These are phyloP conservation scores for Globisporangium echinulatum DNA, from an alignment of 352 stramenopile genomes.

Conservation along the genomic window DNA sequence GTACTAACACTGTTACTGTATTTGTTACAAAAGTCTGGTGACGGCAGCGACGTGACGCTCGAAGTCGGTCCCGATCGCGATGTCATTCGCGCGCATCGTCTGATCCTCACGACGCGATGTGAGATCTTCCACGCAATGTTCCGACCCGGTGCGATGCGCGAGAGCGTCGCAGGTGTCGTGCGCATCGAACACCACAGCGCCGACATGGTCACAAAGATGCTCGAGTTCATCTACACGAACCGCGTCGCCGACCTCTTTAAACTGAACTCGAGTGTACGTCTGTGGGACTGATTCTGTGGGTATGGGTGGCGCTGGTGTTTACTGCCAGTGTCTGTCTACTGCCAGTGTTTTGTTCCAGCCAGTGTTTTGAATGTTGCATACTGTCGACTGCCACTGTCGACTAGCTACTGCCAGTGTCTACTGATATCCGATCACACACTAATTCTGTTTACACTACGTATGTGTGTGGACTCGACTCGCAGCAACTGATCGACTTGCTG, in stretches of 20 bases:
- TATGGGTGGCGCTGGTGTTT: no score
- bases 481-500: constrained; percentile 85
- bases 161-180: constrained; percentile 78
- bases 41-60: constrained; percentile 63
- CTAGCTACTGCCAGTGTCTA: background rate
- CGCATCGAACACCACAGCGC: constrained; percentile 72
- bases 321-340: no score
- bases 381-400: background rate
- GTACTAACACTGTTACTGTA: no score
- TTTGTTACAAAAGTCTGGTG: constrained; percentile 33
- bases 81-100: constrained; percentile 52
- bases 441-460: background rate
- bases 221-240: constrained; percentile 93
- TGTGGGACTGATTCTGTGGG: no score
- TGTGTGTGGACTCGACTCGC: constrained; percentile 3
- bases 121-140: constrained; percentile 91
- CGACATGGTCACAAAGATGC: constrained; percentile 87
- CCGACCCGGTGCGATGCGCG: constrained; percentile 73
- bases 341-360: no score
- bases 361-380: background rate
- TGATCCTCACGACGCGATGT: constrained; percentile 78
- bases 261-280: constrained; percentile 61
- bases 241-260: constrained; percentile 72
- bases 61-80: constrained; percentile 63
- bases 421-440: no score